These are phyloP conservation scores for Coemansia sp. DNA, from an alignment of 192 early-diverging fungal species.

Conservation along the genomic window DNA sequence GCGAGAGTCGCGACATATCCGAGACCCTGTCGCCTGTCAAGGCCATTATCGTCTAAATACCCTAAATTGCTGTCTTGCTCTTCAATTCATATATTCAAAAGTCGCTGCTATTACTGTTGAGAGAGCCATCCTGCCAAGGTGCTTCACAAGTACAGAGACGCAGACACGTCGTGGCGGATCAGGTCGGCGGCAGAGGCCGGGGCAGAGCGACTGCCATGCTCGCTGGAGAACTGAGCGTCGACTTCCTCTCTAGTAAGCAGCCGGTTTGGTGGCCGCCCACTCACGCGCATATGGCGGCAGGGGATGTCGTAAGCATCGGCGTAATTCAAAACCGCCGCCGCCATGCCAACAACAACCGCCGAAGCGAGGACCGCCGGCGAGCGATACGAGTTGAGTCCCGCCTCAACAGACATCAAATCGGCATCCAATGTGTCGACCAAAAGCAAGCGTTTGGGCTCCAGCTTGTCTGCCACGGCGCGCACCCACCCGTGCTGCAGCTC, in stretches of 20 bases:
- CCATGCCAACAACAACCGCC: slow-evolving; percentile 27
- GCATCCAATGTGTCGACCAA: slow-evolving; percentile 11
- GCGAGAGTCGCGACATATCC: slow-evolving; percentile 44
- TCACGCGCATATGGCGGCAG: slow-evolving; percentile 28
- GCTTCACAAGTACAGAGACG: slow-evolving; percentile 38
- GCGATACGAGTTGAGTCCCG: slow-evolving; percentile 13
- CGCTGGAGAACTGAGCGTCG: slow-evolving; percentile 29
- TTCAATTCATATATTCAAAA: neutral
- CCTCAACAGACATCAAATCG: neutral
- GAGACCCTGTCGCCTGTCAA: neutral
- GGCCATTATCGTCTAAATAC: too few species aligned
- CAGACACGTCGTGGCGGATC: slow-evolving; percentile 14
- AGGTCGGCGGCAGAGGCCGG: neutral
- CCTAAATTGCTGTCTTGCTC: neutral
- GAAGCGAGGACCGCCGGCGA: slow-evolving; percentile 47
- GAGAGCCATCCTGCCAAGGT: too few species aligned
- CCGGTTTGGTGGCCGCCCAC: neutral
- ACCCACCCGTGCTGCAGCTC: slow-evolving; percentile 52
- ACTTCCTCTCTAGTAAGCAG: slow-evolving; percentile 1
- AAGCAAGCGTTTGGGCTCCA: slow-evolving; percentile 20
- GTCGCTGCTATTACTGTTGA: too few species aligned
- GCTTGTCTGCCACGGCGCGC: slow-evolving; percentile 8
- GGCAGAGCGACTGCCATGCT: neutral
- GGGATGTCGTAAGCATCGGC: slow-evolving; percentile 24
- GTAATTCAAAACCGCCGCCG: slow-evolving; percentile 48